Evolutionary conservation across 2,329 filamentous ascomycete species (phyloP), one percentile per base, ranked within the genome.

Genomic region (Paradendryphiella salina): DNA sequence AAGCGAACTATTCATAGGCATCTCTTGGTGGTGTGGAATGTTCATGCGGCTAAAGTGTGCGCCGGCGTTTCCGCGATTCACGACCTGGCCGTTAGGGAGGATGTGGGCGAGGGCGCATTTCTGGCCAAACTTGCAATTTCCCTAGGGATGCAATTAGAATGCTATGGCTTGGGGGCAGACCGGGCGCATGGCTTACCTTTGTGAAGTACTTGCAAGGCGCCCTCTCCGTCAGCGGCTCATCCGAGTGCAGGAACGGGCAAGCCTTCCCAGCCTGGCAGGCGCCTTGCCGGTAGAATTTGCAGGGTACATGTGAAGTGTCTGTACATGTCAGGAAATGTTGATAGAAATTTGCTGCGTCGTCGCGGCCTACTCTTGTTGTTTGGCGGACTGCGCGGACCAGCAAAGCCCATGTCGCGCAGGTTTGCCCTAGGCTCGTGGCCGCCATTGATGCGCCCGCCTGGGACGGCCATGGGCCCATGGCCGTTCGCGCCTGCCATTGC

Each of bases 211-310:
- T 99, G 86, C 94, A 99, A 10, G 85, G 84, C 60, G 95, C 85
- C 56, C 89, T 92, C 73, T 96, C 90, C 43, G 88, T 84, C 33
- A 91, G 85, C 23, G 86, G 83, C 71, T 94, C 89, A 59, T 94
- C 85, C 59, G 95, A 93, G 77, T 99, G 94, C 66, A 91, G 90
- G 76, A 97, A 99, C 33, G 94, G 94, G 78, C 94, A 99, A 60
- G 92, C 90, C 73, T 89, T 89, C 64, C 94, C 94, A 50, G 94
- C 94, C 81, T 97, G 93, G 75, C 94, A 99, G 67, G 90, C 86
- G 73, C 93, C 92, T 78, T 96, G 90, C 46, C 91, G 87, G 76
- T 94, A 99, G 87, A 99, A 99, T 81, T 97, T 97, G 88, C 94
- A 99, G 32, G 94, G 94, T 36, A 99, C 94, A 78, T 97, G 94